phyloP scores from a whole-genome alignment of 805 yeast genomes.

The Naumovozyma baii region DNA sequence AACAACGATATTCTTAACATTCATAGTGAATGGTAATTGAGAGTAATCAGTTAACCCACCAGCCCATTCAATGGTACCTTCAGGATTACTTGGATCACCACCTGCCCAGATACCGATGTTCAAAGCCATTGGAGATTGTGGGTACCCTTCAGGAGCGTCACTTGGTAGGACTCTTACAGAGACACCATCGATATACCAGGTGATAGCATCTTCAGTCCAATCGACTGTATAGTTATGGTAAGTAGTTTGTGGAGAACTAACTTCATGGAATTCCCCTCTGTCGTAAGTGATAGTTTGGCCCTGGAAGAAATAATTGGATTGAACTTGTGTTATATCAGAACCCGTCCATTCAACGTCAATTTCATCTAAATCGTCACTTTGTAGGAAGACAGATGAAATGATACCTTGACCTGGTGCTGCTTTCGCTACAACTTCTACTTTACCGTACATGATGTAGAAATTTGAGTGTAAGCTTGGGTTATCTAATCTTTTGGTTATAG shows the following conservation, averaged over 20 bases:
- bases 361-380: slow-evolving; percentile 80
- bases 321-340: slow-evolving; percentile 63
- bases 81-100: slow-evolving; percentile 55
- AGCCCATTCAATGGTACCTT: slow-evolving; percentile 75
- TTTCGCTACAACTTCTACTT: slow-evolving; percentile 58
- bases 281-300: slow-evolving; percentile 71
- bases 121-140: slow-evolving; percentile 81
- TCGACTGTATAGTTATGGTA: slow-evolving; percentile 77
- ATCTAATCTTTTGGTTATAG: slow-evolving; percentile 54
- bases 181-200: slow-evolving; percentile 67
- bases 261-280: slow-evolving; percentile 64
- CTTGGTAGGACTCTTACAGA: slow-evolving; percentile 54
- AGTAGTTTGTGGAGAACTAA: slow-evolving; percentile 42
- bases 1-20: slow-evolving; percentile 49
- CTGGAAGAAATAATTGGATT: slow-evolving; percentile 71
- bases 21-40: slow-evolving; percentile 60
- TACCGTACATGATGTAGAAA: slow-evolving; percentile 84
- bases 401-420: slow-evolving; percentile 75
- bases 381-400: slow-evolving; percentile 71
- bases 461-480: slow-evolving; percentile 71
- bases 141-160: slow-evolving; percentile 58
- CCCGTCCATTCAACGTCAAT: slow-evolving; percentile 86
- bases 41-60: slow-evolving; percentile 64
- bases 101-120: slow-evolving; percentile 74
- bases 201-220: slow-evolving; percentile 59